A percentile compares a stretch with the other conserved stretches of the same genome.
Evolutionary conservation across 768 basidiomycete genomes (phyloP).

Genomic region (Terana coerulea): DNA sequence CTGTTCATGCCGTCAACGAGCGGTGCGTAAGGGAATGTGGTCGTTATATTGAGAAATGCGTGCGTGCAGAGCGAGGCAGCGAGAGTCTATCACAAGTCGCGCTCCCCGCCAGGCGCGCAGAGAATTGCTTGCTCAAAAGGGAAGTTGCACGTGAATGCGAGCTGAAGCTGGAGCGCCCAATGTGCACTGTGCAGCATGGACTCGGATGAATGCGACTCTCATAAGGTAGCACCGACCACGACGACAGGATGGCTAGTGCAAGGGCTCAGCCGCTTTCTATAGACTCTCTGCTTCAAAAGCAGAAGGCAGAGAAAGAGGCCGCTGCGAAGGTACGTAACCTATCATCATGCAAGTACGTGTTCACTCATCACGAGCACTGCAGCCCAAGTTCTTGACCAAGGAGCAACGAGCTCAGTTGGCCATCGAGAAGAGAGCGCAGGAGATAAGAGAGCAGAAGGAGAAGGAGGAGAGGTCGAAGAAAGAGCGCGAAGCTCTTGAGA

Average conservation of each 20-base stretch:
- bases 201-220: no score
- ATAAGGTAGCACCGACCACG: no score
- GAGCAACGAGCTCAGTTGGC: conserved; percentile 89
- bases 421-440: conserved; percentile 80
- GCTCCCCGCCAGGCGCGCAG: conserved; percentile 3
- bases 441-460: conserved; percentile 71
- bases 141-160: conserved; percentile 6
- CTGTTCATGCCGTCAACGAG: conserved; percentile 18
- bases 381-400: conserved; percentile 95
- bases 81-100: conserved; percentile 8
- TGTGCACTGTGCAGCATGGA: neutral
- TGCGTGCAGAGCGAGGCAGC: neutral
- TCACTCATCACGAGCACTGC: conserved; percentile 7
- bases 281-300: conserved; percentile 80
- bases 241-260: conserved; percentile 38
- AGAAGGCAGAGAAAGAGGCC: conserved; percentile 85
- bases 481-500: conserved; percentile 72
- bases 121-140: conserved; percentile 2
- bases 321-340: conserved; percentile 70
- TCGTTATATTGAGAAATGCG: neutral
- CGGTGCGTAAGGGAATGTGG: conserved; percentile 1
- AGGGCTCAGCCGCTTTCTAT: conserved; percentile 79
- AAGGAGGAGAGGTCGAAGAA: conserved; percentile 55
- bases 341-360: neutral
- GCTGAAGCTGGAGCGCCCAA: neutral